phyloP scores from a whole-genome alignment of 2,329 filamentous ascomycete species.

The Neocucurbitaria cava region DNA sequence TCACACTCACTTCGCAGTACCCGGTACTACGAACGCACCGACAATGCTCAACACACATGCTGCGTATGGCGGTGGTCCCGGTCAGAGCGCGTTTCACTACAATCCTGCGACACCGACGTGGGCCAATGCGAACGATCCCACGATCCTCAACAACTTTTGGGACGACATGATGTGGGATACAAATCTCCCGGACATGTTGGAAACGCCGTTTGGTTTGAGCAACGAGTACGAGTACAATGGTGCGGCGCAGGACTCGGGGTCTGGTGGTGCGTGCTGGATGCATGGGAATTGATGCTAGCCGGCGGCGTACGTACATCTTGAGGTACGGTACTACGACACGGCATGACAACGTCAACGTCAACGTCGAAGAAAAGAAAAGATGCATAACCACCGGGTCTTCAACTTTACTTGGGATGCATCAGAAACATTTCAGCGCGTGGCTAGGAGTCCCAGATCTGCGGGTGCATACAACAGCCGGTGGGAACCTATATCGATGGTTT shows the following conservation, averaged over 20 bases:
- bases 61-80: conserved; percentile 7
- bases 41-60: conserved; percentile 22
- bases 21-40: conserved; percentile 14
- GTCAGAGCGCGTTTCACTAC: conserved; percentile 31
- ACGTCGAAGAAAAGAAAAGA: too few relatives aligned
- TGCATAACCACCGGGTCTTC: conserved; percentile 7
- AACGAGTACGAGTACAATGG: conserved; percentile 46
- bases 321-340: too few relatives aligned
- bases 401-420: not conserved
- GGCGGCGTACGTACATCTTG: too few relatives aligned
- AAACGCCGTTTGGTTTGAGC: conserved; percentile 42
- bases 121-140: conserved; percentile 35
- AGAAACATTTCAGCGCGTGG: not conserved
- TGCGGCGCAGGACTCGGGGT: conserved; percentile 42
- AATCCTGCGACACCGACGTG: conserved; percentile 36
- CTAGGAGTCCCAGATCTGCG: not conserved
- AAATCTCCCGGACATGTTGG: conserved; percentile 46
- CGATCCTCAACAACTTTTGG: conserved; percentile 47
- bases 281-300: conserved; percentile 41
- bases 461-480: not conserved
- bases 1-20: conserved; percentile 19
- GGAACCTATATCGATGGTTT: not conserved
- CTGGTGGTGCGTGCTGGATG: conserved; percentile 45
- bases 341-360: too few relatives aligned
- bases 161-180: conserved; percentile 54